These are phyloP conservation scores for Saccharomycopsis sp. DNA, from an alignment of 805 yeast species.

Conservation along the genomic window DNA sequence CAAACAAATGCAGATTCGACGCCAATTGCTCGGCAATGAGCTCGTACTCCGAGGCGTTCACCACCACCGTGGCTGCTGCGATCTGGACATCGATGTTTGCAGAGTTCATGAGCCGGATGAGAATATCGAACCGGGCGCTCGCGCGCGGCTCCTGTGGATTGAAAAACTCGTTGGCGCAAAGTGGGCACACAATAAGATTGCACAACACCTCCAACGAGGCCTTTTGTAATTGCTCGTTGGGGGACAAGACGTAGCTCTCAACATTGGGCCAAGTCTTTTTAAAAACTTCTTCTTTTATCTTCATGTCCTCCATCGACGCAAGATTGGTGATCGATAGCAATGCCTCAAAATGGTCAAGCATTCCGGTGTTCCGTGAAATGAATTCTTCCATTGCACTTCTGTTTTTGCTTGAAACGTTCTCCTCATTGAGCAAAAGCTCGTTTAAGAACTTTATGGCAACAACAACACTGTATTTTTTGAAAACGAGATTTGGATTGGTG, in stretches of 20 bases:
- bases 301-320: conserved; percentile 31
- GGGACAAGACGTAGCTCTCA: conserved; percentile 28
- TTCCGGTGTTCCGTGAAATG: conserved; percentile 20
- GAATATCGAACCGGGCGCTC: conserved; percentile 21
- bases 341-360: conserved; percentile 36
- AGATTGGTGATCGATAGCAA: conserved; percentile 44
- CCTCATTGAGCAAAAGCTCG: conserved; percentile 38
- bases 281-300: conserved; percentile 30
- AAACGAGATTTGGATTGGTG: conserved; percentile 34
- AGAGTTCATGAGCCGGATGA: conserved; percentile 23
- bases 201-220: conserved; percentile 42
- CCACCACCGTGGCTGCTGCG: conserved; percentile 24
- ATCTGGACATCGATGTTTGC: conserved; percentile 22
- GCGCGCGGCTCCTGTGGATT: conserved; percentile 25
- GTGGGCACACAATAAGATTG: conserved; percentile 33
- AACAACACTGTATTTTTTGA: conserved; percentile 32
- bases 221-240: conserved; percentile 35
- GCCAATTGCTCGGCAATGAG: conserved; percentile 20
- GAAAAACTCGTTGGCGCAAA: conserved; percentile 22
- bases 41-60: conserved; percentile 25
- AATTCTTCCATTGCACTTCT: conserved; percentile 4
- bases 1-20: conserved; percentile 14
- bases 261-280: conserved; percentile 26
- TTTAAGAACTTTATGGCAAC: conserved; percentile 40
- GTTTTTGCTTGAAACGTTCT: conserved; percentile 1